Evolutionary conservation across 768 basidiomycete species (phyloP), one percentile per base, ranked within the genome.

Genomic region (Rhizopogon salebrosus): DNA sequence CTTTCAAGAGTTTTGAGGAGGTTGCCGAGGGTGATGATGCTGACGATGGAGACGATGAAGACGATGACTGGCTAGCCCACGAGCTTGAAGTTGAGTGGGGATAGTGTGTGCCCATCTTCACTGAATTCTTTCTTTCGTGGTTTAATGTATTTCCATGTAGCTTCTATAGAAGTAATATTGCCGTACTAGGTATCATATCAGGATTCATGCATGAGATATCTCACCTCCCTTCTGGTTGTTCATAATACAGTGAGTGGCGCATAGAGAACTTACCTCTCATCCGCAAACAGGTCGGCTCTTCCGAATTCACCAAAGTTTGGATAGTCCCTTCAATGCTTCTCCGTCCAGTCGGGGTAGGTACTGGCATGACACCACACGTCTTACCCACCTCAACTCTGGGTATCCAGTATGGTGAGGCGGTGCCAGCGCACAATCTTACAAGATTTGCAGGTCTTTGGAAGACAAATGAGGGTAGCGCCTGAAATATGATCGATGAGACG

Each of bases 31-130:
- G 74, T 0, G 80, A 79, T 4, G 79, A 75, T 0, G 77, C 77
- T 2, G 79, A 75, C 0, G 76, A 73, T 0, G 78, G 73, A 11
- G 78, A 76, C 0, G 82, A 82, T 1, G 77, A 79, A 1, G 87
- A 87, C 4, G 87, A 89, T 38, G 88, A 90, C 64, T 89, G 89
- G 64, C 72, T 90, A n/a, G 83, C 87, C n/a, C 76, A 84, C 36
- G 89, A 87, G 62, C 72, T 91, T 58, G 86, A 82, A 63, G 85
- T 85, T 64, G 87, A 89, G 54, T 81, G 78, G 81, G 84, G 87
- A 80, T 90, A 83, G 68, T 59, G 14, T 35, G 10, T 43, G 48
- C 23, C 41, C 31, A 49, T 56, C 35, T 20, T 53, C 48, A 40
- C 20, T 34, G 31, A 48, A 45, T 50, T 46, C 7, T 36, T 26